Percentiles rank a stretch among this genome's conserved stretches.
These are phyloP conservation scores for Cutaneotrichosporon spelunceum DNA, from an alignment of 1,284 basidiomycete species.

Conservation along the genomic window DNA sequence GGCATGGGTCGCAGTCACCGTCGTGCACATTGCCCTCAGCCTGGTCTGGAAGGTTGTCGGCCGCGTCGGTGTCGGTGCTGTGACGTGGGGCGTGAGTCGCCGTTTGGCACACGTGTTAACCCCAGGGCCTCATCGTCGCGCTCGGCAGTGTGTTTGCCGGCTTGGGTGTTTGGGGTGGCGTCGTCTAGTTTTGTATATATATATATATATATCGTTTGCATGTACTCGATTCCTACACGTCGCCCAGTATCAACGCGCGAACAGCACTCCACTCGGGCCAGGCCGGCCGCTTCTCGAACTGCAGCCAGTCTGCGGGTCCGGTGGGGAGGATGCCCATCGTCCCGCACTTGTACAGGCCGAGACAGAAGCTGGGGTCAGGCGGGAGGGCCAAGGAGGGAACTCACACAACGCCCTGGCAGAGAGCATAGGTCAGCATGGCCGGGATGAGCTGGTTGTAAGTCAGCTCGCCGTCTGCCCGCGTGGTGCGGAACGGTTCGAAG, in stretches of 20 bases:
- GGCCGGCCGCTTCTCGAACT: constrained; percentile 69
- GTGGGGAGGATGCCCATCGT: constrained; percentile 84
- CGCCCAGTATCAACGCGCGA: constrained; percentile 16
- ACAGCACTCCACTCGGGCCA: constrained; percentile 24
- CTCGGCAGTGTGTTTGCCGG: constrained; percentile 50
- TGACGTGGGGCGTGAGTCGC: constrained; percentile 51
- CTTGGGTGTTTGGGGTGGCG: constrained; percentile 49
- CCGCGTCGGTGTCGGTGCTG: constrained; percentile 46
- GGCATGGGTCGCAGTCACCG: constrained; percentile 37
- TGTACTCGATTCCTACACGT: neutral
- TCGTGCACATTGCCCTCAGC: constrained; percentile 40
- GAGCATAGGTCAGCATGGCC: constrained; percentile 47
- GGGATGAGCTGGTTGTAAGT: constrained; percentile 37
- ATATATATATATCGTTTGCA: neutral
- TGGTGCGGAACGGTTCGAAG: constrained; percentile 47
- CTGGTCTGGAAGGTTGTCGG: constrained; percentile 49
- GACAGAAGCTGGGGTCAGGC: constrained; percentile 56
- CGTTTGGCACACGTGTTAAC: constrained; percentile 1
- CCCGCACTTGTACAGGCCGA: constrained; percentile 85
- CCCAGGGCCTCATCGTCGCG: constrained; percentile 48
- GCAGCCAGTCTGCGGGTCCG: constrained; percentile 85
- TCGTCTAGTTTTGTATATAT: constrained; percentile 33
- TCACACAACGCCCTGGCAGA: constrained; percentile 49
- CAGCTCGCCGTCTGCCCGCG: constrained; percentile 23
- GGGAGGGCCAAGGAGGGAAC: constrained; percentile 10